Percentiles rank a stretch among this genome's conserved stretches.
These are phyloP conservation scores for Cystobasidium slooffiae DNA, from an alignment of 1,284 basidiomycete species.

Conservation along the genomic window DNA sequence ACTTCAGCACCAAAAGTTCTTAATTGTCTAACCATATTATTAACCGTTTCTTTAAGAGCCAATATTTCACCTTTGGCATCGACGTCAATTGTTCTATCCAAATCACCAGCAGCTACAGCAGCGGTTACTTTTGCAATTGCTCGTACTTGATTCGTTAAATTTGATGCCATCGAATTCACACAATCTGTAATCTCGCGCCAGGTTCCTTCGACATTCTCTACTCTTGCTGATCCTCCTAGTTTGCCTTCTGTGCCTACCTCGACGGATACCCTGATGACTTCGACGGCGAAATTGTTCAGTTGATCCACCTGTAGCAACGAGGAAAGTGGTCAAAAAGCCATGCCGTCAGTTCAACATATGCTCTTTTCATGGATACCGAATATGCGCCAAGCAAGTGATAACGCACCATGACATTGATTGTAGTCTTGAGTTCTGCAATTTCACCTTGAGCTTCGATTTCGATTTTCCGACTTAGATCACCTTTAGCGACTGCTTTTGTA, in stretches of 20 bases:
- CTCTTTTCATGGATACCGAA: too few species aligned
- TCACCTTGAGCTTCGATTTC: slow-evolving; percentile 96
- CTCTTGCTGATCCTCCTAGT: slow-evolving; percentile 88
- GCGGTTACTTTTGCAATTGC: slow-evolving; percentile 90
- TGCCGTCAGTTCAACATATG: too few species aligned
- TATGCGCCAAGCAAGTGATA: too few species aligned
- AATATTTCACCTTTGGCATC: slow-evolving; percentile 95
- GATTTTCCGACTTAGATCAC: slow-evolving; percentile 85
- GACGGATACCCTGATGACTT: slow-evolving; percentile 88
- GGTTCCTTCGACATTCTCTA: slow-evolving; percentile 89
- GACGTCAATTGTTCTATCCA: slow-evolving; percentile 93
- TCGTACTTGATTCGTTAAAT: slow-evolving; percentile 87
- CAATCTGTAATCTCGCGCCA: slow-evolving; percentile 44
- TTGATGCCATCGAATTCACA: slow-evolving; percentile 82
- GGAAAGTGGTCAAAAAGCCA: background rate
- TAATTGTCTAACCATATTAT: slow-evolving; percentile 82
- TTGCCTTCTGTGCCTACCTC: slow-evolving; percentile 52
- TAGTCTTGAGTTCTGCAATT: slow-evolving; percentile 87
- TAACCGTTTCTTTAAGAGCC: slow-evolving; percentile 77
- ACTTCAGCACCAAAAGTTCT: slow-evolving; percentile 95
- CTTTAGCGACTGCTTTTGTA: slow-evolving; percentile 95
- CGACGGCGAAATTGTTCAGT: slow-evolving; percentile 85
- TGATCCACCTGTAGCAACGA: slow-evolving; percentile 65
- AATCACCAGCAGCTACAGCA: slow-evolving; percentile 89
- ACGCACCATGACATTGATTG: slow-evolving; percentile 93